phyloP scores from a whole-genome alignment of 805 yeast species.

The Candida adriatica region DNA sequence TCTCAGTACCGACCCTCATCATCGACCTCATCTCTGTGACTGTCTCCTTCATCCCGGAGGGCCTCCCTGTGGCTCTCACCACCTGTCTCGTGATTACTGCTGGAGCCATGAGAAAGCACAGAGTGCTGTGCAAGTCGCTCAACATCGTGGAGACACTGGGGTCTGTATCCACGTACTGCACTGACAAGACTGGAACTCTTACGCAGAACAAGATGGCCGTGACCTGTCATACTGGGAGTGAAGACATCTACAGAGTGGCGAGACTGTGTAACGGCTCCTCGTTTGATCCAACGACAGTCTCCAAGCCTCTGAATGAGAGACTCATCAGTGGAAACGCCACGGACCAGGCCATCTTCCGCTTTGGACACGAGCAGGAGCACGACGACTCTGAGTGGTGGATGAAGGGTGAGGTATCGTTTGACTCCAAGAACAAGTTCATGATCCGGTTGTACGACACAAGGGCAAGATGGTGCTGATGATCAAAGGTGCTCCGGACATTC shows the following conservation, averaged over 20 bases:
- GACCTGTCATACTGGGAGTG: constrained; percentile 19
- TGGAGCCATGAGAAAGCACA: constrained; percentile 34
- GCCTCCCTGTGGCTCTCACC: constrained; percentile 44
- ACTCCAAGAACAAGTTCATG: constrained; percentile 41
- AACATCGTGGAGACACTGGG: constrained; percentile 52
- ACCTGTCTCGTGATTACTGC: constrained; percentile 45
- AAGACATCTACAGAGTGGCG: constrained; percentile 14
- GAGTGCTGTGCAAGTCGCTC: constrained; percentile 39
- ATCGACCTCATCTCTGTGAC: constrained; percentile 39
- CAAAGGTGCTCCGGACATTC: constrained; percentile 43
- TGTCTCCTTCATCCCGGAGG: constrained; percentile 47
- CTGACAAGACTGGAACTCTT: constrained; percentile 39
- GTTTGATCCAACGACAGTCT: constrained; percentile 15
- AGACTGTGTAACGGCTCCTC: constrained; percentile 32
- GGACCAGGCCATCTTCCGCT: constrained; percentile 37
- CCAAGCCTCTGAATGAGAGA: constrained; percentile 17
- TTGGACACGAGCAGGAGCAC: constrained; percentile 23
- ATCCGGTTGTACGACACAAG: constrained; percentile 23
- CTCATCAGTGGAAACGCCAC: constrained; percentile 40
- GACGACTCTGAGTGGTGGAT: constrained; percentile 21
- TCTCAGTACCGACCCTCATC: constrained; percentile 33
- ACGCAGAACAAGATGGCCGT: constrained; percentile 45
- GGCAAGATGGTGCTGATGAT: constrained; percentile 18
- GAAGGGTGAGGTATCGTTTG: constrained; percentile 32
- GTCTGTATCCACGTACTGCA: constrained; percentile 40